Conservation (phyloP, 2,329 filamentous ascomycete species). For the Calonectria multiphialidica region DNA sequence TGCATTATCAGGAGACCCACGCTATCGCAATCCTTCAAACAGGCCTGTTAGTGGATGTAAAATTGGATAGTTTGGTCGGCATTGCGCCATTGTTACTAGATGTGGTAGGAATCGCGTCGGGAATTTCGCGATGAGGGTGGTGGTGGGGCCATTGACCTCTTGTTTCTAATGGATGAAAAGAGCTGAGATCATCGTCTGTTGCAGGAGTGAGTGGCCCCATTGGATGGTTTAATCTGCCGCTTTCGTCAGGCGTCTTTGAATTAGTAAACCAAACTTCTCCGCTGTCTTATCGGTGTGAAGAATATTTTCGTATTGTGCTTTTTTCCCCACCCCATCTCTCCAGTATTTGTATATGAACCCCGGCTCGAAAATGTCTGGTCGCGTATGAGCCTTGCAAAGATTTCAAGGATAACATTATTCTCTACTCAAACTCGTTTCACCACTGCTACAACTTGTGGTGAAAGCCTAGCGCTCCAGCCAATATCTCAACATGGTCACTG, state of each 20-base stretch:
- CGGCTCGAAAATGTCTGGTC: too few relatives aligned
- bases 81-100: background rate
- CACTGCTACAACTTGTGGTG: too few relatives aligned
- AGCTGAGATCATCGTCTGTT: background rate
- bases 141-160: too few relatives aligned
- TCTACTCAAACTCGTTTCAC: too few relatives aligned
- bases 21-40: background rate
- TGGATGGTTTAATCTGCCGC: background rate
- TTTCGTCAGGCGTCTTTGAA: background rate
- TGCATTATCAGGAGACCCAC: background rate
- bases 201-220: background rate
- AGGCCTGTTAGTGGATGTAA: background rate
- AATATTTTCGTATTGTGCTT: too few relatives aligned
- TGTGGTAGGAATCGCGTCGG: constrained; percentile 14
- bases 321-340: too few relatives aligned
- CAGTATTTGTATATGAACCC: too few relatives aligned
- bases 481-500: constrained; percentile 46
- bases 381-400: too few relatives aligned
- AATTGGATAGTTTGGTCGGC: too few relatives aligned
- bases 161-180: background rate
- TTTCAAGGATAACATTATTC: too few relatives aligned
- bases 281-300: too few relatives aligned
- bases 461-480: too few relatives aligned
- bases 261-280: background rate
- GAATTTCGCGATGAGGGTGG: background rate